phyloP scores from a whole-genome alignment of 441 rosid species.

The Pelargonium exstipulatum region DNA sequence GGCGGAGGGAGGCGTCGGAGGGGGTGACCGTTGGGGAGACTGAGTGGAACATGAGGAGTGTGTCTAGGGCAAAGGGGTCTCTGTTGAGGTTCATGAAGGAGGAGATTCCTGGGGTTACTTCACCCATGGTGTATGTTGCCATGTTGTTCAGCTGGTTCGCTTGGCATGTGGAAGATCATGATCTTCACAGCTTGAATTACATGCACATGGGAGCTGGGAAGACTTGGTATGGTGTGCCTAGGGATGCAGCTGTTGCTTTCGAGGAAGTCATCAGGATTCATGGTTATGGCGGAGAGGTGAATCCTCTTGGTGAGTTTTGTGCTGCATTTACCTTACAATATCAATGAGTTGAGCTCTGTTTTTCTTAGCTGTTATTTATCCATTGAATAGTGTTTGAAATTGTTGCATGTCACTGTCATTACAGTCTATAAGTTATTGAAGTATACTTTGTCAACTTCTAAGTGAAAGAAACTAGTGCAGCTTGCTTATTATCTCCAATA shows the following conservation, averaged over 20 bases:
- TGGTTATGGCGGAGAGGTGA: constrained; percentile 89
- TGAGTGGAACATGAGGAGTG: constrained; percentile 94
- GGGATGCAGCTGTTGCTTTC: constrained; percentile 81
- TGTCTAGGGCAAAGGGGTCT: constrained; percentile 87
- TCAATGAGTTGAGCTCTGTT: constrained; percentile 17
- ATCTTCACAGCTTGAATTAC: constrained; percentile 94
- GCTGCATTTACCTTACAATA: neutral
- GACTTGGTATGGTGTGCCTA: constrained; percentile 97
- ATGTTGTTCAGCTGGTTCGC: constrained; percentile 99
- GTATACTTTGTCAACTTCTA: no score
- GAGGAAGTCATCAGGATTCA: constrained; percentile 96
- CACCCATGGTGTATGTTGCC: constrained; percentile 93
- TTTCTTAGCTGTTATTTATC: neutral
- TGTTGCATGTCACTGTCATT: neutral
- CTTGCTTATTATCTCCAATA: neutral
- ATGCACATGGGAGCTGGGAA: constrained; percentile 93
- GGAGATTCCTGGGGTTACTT: constrained; percentile 96
- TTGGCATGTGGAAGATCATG: constrained; percentile 99
- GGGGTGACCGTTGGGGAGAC: constrained; percentile 78
- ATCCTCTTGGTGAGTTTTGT: constrained; percentile 78
- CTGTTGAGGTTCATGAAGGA: constrained; percentile 95
- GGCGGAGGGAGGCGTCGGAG: constrained; percentile 42
- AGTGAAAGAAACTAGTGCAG: neutral
- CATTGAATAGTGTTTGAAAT: neutral
- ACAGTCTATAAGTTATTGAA: neutral